Evolutionary conservation across 1,139 yeast species (phyloP).

Genomic region (Lodderomyces beijingensis): DNA sequence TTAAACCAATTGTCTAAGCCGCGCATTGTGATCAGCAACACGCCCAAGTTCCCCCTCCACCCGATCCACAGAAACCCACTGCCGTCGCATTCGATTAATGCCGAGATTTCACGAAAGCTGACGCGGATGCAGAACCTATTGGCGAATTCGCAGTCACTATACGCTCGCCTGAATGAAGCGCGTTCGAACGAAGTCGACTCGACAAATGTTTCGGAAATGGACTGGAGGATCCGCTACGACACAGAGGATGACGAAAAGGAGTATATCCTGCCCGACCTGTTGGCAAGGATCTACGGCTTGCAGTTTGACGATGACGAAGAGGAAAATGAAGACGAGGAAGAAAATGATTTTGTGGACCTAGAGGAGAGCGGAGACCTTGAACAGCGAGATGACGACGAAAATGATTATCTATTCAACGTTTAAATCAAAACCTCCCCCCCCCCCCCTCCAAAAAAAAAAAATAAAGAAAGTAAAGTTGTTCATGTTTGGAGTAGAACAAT

Average conservation of each 20-base stretch:
- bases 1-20: slow-evolving; percentile 29
- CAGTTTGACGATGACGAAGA: slow-evolving; percentile 21
- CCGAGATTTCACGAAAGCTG: slow-evolving; percentile 11
- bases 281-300: slow-evolving; percentile 28
- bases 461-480: background rate
- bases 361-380: slow-evolving; percentile 16
- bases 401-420: slow-evolving; percentile 32
- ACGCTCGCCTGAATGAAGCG: slow-evolving; percentile 33
- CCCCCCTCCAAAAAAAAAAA: no score
- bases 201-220: slow-evolving; percentile 13
- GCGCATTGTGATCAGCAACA: slow-evolving; percentile 5
- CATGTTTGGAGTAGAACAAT: no score
- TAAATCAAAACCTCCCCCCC: no score
- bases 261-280: slow-evolving; percentile 42
- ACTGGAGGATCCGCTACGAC: slow-evolving; percentile 10
- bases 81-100: slow-evolving; percentile 6
- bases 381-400: slow-evolving; percentile 25
- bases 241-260: slow-evolving; percentile 33
- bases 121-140: slow-evolving; percentile 32
- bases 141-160: no score
- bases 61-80: slow-evolving; percentile 2
- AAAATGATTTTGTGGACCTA: slow-evolving; percentile 18
- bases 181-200: slow-evolving; percentile 15
- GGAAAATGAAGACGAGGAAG: slow-evolving; percentile 15
- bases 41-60: slow-evolving; percentile 10